These are phyloP conservation scores for Trichoderma sp. DNA, from an alignment of 2,329 filamentous ascomycete species.

Conservation along the genomic window DNA sequence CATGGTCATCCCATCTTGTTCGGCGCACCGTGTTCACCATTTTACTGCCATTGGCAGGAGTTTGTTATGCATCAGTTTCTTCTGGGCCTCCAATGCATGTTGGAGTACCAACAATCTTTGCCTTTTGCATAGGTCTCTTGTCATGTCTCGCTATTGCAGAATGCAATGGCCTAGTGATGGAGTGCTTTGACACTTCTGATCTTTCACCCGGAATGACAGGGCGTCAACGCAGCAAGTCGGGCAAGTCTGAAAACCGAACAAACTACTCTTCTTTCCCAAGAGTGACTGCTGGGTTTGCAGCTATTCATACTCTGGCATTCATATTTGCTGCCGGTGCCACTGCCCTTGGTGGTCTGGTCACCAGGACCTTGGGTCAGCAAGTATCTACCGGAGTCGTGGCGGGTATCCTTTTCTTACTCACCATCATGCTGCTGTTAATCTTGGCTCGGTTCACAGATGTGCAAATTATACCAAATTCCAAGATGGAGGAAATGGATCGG, in stretches of 20 bases:
- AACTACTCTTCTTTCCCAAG: slow-evolving; percentile 76
- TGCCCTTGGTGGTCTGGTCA: slow-evolving; percentile 64
- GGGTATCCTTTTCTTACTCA: slow-evolving; percentile 62
- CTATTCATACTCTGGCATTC: slow-evolving; percentile 67
- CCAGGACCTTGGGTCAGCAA: slow-evolving; percentile 63
- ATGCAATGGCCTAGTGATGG: slow-evolving; percentile 75
- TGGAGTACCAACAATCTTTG: slow-evolving; percentile 63
- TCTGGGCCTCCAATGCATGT: slow-evolving; percentile 58
- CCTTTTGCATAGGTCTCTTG: slow-evolving; percentile 64
- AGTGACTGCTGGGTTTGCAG: slow-evolving; percentile 67
- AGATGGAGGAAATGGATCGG: slow-evolving; percentile 51
- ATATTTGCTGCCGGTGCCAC: slow-evolving; percentile 66
- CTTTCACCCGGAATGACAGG: slow-evolving; percentile 68
- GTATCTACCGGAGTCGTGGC: slow-evolving; percentile 66
- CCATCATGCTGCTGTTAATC: slow-evolving; percentile 58
- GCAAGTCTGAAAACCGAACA: slow-evolving; percentile 46
- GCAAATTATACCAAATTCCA: slow-evolving; percentile 65
- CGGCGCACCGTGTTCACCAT: slow-evolving; percentile 66
- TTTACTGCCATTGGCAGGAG: slow-evolving; percentile 61
- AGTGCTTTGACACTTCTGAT: slow-evolving; percentile 77
- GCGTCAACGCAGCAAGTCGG: slow-evolving; percentile 43
- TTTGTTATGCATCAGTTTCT: slow-evolving; percentile 66
- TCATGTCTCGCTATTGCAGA: slow-evolving; percentile 72
- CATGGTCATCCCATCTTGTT: slow-evolving; percentile 69
- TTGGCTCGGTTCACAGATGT: slow-evolving; percentile 63